Conservation (phyloP, 1,284 basidiomycete species). For the Schizopora paradoxa region DNA sequence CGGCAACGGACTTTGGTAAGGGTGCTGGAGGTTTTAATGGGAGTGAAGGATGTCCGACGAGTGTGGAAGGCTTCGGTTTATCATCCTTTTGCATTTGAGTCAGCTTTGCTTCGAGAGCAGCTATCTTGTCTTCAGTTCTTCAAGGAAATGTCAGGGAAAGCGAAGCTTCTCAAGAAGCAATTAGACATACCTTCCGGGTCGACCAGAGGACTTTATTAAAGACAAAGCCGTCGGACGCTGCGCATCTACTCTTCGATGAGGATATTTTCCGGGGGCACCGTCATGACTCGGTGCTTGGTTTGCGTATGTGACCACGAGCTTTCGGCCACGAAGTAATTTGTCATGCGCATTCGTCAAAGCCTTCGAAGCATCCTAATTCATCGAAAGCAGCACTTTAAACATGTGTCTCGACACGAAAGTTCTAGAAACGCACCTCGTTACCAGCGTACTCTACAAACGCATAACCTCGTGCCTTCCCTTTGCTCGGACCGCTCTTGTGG, state of each 20-base stretch:
- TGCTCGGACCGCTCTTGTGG: slow-evolving; percentile 85
- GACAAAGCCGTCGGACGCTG: slow-evolving; percentile 83
- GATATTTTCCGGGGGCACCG: slow-evolving; percentile 20
- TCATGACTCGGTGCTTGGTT: slow-evolving; percentile 65
- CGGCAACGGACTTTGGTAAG: background rate
- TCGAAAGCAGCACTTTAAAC: slow-evolving; percentile 21
- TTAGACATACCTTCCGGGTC: slow-evolving; percentile 33
- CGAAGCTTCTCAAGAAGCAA: background rate
- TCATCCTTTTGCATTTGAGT: slow-evolving; percentile 59
- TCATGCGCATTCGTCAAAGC: slow-evolving; percentile 76
- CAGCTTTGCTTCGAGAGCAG: slow-evolving; percentile 92
- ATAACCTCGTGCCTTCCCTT: slow-evolving; percentile 92
- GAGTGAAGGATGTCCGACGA: slow-evolving; percentile 43
- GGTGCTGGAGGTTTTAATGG: slow-evolving; percentile 41
- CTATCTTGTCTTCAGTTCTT: slow-evolving; percentile 87
- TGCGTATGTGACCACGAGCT: slow-evolving; percentile 84
- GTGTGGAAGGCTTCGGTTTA: slow-evolving; percentile 23
- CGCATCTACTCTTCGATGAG: slow-evolving; percentile 44
- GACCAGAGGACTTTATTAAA: slow-evolving; percentile 68
- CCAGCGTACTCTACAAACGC: slow-evolving; percentile 87
- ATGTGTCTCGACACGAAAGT: slow-evolving; percentile 1
- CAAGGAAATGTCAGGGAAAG: slow-evolving; percentile 4
- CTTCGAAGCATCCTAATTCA: slow-evolving; percentile 77
- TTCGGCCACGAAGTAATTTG: slow-evolving; percentile 79
- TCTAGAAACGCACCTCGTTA: slow-evolving; percentile 52